A percentile compares a stretch with the other conserved stretches of the same genome.
Conservation (phyloP, 78 protist species). For the Protostelium mycophagum region DNA sequence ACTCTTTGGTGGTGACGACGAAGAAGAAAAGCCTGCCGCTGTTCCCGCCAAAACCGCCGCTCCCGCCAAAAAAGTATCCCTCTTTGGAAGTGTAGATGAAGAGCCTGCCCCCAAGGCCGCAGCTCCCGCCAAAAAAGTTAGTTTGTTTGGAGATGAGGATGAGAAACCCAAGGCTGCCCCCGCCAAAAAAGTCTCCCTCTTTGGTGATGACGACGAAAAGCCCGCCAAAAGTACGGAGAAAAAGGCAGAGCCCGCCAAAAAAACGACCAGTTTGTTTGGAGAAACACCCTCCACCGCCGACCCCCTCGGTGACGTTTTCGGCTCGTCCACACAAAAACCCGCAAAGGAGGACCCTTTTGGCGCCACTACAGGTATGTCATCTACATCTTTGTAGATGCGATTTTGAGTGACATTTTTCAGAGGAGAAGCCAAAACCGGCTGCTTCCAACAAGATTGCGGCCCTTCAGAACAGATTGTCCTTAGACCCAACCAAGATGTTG, state of each 20-base stretch:
- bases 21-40: neutral
- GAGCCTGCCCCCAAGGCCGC: neutral
- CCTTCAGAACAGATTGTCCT: constrained; percentile 30
- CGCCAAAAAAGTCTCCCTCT: neutral
- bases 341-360: too few relatives aligned
- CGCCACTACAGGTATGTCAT: too few relatives aligned
- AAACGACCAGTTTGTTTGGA: too few relatives aligned
- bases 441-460: constrained; percentile 34
- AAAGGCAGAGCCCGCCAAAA: too few relatives aligned
- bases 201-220: neutral
- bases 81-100: neutral
- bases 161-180: neutral
- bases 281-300: neutral
- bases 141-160: neutral
- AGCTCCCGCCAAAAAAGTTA: neutral
- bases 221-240: too few relatives aligned
- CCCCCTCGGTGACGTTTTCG: neutral
- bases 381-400: neutral
- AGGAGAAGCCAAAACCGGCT: neutral
- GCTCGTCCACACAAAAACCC: neutral
- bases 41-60: too few relatives aligned
- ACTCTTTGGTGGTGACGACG: neutral
- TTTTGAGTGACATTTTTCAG: neutral
- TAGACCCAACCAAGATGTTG: constrained; percentile 46
- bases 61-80: too few relatives aligned